A percentile compares a stretch with the other conserved stretches of the same genome.
Conservation (phyloP, 805 yeast genomes). For the Priceomyces fermenticarens region DNA sequence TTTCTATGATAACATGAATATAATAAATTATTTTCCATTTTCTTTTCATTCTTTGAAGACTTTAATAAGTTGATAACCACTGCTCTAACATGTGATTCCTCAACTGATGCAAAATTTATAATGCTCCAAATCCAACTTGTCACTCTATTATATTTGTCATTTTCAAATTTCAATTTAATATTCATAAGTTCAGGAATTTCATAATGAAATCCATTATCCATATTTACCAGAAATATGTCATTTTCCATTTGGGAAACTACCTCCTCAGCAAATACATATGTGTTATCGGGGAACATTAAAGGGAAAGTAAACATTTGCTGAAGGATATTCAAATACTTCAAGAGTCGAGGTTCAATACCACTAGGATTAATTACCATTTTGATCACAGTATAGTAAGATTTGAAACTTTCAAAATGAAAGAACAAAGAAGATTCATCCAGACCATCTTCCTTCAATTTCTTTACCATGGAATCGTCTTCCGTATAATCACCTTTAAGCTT, state of each 20-base stretch:
- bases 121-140: no score
- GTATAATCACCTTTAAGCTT: conserved; percentile 26
- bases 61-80: no score
- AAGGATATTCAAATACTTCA: conserved; percentile 63
- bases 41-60: no score
- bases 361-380: conserved; percentile 58
- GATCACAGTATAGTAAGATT: conserved; percentile 74
- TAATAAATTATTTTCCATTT: no score
- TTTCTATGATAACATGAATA: no score
- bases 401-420: conserved; percentile 73
- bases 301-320: conserved; percentile 73
- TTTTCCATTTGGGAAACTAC: conserved; percentile 71
- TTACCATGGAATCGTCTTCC: conserved; percentile 21
- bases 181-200: conserved; percentile 67
- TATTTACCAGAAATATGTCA: conserved; percentile 62
- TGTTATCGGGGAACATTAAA: conserved; percentile 58
- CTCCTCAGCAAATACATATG: conserved; percentile 60
- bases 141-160: conserved; percentile 58
- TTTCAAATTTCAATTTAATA: conserved; percentile 59
- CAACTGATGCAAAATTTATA: no score
- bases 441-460: conserved; percentile 15
- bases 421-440: conserved; percentile 60
- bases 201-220: conserved; percentile 56
- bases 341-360: conserved; percentile 45
- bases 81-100: no score